A percentile compares a stretch with the other conserved stretches of the same genome.
phyloP scores from a whole-genome alignment of 495 filamentous ascomycete genomes.

The Penicillium taxi region DNA sequence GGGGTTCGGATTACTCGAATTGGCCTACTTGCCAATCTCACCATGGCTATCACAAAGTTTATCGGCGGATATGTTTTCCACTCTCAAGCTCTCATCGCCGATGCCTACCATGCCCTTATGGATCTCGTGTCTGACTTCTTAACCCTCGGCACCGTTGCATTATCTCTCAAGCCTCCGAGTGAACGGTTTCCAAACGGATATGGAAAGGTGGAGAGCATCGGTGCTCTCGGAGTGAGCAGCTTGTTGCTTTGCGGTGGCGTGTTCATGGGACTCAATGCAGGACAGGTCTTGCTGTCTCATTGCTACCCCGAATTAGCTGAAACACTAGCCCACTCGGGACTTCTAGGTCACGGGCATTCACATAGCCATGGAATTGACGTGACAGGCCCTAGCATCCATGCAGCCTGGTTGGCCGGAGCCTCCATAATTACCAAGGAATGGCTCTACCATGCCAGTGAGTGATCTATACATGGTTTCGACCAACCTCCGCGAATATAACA shows the following conservation, averaged over 20 bases:
- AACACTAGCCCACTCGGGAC: slow-evolving; percentile 49
- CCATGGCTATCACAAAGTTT: slow-evolving; percentile 90
- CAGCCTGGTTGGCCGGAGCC: slow-evolving; percentile 89
- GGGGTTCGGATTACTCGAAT: slow-evolving; percentile 92
- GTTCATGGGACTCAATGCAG: slow-evolving; percentile 79
- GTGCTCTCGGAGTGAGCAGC: slow-evolving; percentile 83
- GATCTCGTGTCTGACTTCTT: slow-evolving; percentile 92
- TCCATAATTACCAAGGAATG: slow-evolving; percentile 92
- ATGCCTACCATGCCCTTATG: slow-evolving; percentile 89
- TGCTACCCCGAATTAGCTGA: slow-evolving; percentile 68
- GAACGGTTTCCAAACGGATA: slow-evolving; percentile 80
- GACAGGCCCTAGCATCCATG: slow-evolving; percentile 74
- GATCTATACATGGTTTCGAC: too few relatives aligned
- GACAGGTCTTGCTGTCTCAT: slow-evolving; percentile 66
- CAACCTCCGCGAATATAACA: too few relatives aligned
- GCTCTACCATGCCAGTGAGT: slow-evolving; percentile 91
- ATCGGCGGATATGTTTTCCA: slow-evolving; percentile 88
- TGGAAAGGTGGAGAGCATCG: slow-evolving; percentile 94
- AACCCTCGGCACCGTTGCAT: slow-evolving; percentile 86
- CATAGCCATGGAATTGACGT: slow-evolving; percentile 52
- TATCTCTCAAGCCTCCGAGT: slow-evolving; percentile 76
- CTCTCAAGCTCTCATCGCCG: slow-evolving; percentile 86
- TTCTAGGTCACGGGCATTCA: slow-evolving; percentile 48
- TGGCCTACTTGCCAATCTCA: slow-evolving; percentile 82
- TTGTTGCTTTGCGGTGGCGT: slow-evolving; percentile 80